phyloP scores from a whole-genome alignment of 345 rosid genomes.

The Citrus trifoliata region DNA sequence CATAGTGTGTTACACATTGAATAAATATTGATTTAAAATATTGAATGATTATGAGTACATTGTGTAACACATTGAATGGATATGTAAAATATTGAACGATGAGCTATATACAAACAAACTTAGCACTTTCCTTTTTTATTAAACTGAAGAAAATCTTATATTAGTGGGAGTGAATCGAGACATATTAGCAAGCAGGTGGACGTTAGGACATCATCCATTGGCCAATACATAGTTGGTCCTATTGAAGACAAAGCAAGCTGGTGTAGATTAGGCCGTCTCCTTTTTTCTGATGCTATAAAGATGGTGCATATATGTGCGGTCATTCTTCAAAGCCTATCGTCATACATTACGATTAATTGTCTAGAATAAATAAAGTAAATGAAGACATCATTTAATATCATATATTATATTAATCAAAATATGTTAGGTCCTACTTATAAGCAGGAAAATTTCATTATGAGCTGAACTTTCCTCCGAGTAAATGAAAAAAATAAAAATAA shows the following conservation, averaged over 20 bases:
- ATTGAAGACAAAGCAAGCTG: constrained; percentile 4
- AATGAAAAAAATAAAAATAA: too few relatives aligned
- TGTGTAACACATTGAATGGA: not conserved
- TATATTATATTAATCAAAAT: too few relatives aligned
- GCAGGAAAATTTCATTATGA: too few relatives aligned
- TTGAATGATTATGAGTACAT: not conserved
- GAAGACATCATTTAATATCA: too few relatives aligned
- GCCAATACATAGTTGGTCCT: constrained; percentile 30
- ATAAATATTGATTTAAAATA: too few relatives aligned
- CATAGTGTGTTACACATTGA: too few relatives aligned
- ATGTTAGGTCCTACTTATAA: too few relatives aligned
- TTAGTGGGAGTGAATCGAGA: constrained; percentile 30
- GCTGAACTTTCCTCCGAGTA: too few relatives aligned
- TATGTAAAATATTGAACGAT: constrained; percentile 3
- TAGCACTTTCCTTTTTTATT: constrained; percentile 29
- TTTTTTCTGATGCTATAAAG: not conserved
- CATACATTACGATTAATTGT: not conserved
- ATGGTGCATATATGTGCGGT: not conserved
- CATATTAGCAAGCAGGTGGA: constrained; percentile 31
- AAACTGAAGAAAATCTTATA: constrained; percentile 16
- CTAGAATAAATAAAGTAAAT: too few relatives aligned
- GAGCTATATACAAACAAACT: constrained; percentile 18
- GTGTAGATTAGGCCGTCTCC: constrained; percentile 19
- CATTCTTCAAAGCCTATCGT: not conserved
- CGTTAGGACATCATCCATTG: constrained; percentile 38